Evolutionary conservation across 257 asterid species (phyloP).

Genomic region (Solanum tarijense): DNA sequence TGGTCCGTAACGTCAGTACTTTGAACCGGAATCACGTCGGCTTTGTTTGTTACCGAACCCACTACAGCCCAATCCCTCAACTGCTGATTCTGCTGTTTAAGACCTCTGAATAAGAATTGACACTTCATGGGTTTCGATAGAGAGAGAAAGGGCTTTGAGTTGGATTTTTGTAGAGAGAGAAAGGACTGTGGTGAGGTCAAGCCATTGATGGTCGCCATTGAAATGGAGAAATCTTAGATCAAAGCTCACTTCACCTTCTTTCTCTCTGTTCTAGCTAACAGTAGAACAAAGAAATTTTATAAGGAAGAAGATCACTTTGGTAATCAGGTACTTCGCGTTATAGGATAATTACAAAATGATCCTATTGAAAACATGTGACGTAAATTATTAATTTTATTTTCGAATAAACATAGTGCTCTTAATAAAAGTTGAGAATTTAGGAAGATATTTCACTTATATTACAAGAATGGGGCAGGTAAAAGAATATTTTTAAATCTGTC

Average conservation of each 20-base stretch:
- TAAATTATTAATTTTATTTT: too few relatives aligned
- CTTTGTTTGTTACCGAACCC: conserved; percentile 26
- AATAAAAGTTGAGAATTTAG: too few relatives aligned
- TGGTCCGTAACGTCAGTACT: conserved; percentile 42
- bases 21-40: conserved; percentile 44
- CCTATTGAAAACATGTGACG: too few relatives aligned
- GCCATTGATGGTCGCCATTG: conserved; percentile 39
- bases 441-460: rapidly evolving
- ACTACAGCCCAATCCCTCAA: conserved; percentile 16
- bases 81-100: conserved; percentile 2
- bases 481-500: too few relatives aligned
- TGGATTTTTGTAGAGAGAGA: conserved; percentile 37
- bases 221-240: not conserved
- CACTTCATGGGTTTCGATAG: conserved; percentile 4
- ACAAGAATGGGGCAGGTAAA: rapidly evolving
- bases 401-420: too few relatives aligned
- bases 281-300: not conserved
- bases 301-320: not conserved
- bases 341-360: not conserved
- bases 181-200: conserved; percentile 28
- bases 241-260: not conserved
- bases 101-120: not conserved
- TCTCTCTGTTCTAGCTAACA: conserved; percentile 5
- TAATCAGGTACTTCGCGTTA: not conserved
- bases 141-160: conserved; percentile 13